Evolutionary conservation across 768 basidiomycete species (phyloP).

Genomic region (Cystobasidium tubakii): DNA sequence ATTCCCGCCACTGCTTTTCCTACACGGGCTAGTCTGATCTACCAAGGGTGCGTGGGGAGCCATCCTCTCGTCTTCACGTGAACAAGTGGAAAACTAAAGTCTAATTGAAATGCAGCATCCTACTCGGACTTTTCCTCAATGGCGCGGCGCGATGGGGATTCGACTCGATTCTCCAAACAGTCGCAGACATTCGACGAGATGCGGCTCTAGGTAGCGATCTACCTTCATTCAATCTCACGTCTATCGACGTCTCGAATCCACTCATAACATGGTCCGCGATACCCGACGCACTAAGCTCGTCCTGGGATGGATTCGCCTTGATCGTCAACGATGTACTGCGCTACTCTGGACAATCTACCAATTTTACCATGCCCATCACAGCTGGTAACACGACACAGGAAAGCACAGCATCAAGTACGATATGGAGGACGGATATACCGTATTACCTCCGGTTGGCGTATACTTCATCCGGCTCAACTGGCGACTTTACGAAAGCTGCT

Average conservation of each 20-base stretch:
- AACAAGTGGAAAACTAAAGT: too few species aligned
- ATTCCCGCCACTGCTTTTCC: slow-evolving; percentile 75
- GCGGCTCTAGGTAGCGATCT: slow-evolving; percentile 64
- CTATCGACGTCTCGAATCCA: slow-evolving; percentile 53
- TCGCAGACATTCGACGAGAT: slow-evolving; percentile 65
- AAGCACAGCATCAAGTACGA: background rate
- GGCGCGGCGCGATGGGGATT: slow-evolving; percentile 74
- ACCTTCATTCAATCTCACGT: slow-evolving; percentile 69
- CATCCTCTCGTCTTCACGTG: too few species aligned
- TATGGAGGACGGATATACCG: slow-evolving; percentile 57
- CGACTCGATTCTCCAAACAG: slow-evolving; percentile 71
- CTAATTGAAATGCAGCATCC: slow-evolving; percentile 49
- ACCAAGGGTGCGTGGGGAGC: slow-evolving; percentile 57
- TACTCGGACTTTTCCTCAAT: slow-evolving; percentile 69
- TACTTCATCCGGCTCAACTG: slow-evolving; percentile 48
- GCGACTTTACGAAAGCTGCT: slow-evolving; percentile 76
- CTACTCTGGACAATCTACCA: slow-evolving; percentile 64
- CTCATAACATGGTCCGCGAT: slow-evolving; percentile 57
- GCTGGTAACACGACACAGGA: slow-evolving; percentile 42
- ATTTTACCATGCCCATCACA: slow-evolving; percentile 59
- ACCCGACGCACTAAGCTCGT: slow-evolving; percentile 49
- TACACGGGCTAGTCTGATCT: slow-evolving; percentile 69
- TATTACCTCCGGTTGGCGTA: slow-evolving; percentile 45
- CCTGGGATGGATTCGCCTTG: slow-evolving; percentile 71
- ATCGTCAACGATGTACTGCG: slow-evolving; percentile 75